These are phyloP conservation scores for Wickerhamomyces bovis DNA, from an alignment of 805 yeast species.

Conservation along the genomic window DNA sequence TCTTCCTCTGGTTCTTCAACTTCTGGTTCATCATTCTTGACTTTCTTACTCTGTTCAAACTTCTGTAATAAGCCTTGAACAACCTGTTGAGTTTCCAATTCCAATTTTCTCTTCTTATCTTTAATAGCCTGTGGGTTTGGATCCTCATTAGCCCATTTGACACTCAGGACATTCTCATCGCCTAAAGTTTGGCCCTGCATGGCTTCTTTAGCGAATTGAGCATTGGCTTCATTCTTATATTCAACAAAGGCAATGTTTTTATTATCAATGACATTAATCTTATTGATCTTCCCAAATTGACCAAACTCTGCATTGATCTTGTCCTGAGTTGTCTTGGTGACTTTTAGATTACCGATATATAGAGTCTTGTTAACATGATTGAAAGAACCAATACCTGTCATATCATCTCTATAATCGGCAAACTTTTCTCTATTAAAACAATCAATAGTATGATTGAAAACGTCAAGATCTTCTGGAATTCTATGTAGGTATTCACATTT, in stretches of 20 bases:
- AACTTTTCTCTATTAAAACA: slow-evolving; percentile 92
- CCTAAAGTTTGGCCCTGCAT: slow-evolving; percentile 79
- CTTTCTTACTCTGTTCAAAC: slow-evolving; percentile 23
- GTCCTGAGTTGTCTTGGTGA: slow-evolving; percentile 32
- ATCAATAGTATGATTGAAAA: slow-evolving; percentile 59
- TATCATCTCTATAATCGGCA: slow-evolving; percentile 78
- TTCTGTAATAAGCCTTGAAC: slow-evolving; percentile 38
- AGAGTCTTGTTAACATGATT: slow-evolving; percentile 63
- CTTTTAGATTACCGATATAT: slow-evolving; percentile 59
- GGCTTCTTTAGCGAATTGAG: slow-evolving; percentile 94
- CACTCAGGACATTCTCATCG: slow-evolving; percentile 57
- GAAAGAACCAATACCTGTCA: slow-evolving; percentile 90
- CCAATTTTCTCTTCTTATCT: slow-evolving; percentile 35
- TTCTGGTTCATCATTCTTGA: slow-evolving; percentile 10
- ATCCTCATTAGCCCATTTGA: slow-evolving; percentile 88
- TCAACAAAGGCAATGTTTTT: slow-evolving; percentile 78
- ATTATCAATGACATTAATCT: slow-evolving; percentile 51
- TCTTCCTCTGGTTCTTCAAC: slow-evolving; percentile 24
- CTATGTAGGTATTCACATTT: slow-evolving; percentile 76
- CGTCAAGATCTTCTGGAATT: slow-evolving; percentile 58
- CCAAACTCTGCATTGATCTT: slow-evolving; percentile 45
- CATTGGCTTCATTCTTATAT: slow-evolving; percentile 59
- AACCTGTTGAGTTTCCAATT: slow-evolving; percentile 27
- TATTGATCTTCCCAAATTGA: slow-evolving; percentile 72
- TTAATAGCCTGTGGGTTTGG: slow-evolving; percentile 61